Base-by-base conservation (phyloP, 2,329 filamentous ascomycete species). In the Xenosphaeropsis pyriputrescens region DNA sequence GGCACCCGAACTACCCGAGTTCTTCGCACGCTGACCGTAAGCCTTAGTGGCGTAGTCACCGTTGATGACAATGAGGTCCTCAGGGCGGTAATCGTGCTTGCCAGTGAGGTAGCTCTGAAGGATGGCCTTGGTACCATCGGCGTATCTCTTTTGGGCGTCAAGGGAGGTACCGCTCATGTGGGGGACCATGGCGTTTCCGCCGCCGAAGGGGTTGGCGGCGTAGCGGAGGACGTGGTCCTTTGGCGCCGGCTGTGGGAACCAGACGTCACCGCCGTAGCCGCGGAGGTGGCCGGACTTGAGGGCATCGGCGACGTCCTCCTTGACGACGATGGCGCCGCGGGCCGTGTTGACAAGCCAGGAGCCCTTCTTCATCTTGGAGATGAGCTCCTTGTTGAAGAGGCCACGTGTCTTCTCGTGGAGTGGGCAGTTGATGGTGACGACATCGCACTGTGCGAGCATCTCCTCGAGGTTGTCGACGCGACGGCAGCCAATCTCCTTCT, bases 101-200 rank as follows among this genome's bases (percentile, higher is more conserved):
- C 88, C 88, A 48, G 70, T 75, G 59, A 94, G 84, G 73, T 96
- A 98, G 63, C 79, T 86, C 48, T 89, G 71, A 43, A 98, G 70
- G 57, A 98, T 96, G 48, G 70, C 63, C 81, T 95, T 94, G 61
- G 76, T 82, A 52, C 86, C 86, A 47, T 79, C 69, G 53, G 86
- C 85, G 58, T 94, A 94, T 48, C 86, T 77, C 66, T 85, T 79
- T 72, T 98, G 91, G 42, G 91, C 91, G 58, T 98, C 91, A 57
- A 98, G 80, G n/a, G 88, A 94, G 41, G 89, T 96, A 58, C 91
- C 91, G 11, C 86, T 94, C 85, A 96, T 94, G 77, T 96, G 91
- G 40, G 91, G 85, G 43, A 95, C 88, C 84, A 91, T 98, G 65
- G 88, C 91, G 67, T 96, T 96, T 58, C 91, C 91, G 57, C 89